Base-by-base conservation (phyloP, 2,329 filamentous ascomycete species). In the Dactylellina cionopaga region DNA sequence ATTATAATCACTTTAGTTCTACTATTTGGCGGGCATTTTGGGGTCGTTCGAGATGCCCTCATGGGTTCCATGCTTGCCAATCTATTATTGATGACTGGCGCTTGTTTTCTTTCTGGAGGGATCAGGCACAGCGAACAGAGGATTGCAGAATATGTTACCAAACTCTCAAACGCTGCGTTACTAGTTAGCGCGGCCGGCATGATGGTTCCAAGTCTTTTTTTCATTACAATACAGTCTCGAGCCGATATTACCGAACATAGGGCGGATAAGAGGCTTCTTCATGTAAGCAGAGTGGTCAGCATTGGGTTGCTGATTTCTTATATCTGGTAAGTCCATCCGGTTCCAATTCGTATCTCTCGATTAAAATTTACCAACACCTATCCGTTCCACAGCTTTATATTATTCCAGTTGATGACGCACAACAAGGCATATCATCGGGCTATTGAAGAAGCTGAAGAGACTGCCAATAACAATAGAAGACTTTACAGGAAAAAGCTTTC, bases 31-130 rank as follows among this genome's bases (percentile, higher is more conserved):
- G 74, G 82, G 47, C 80, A 83, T 79, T 88, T 89, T 72, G 83
- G 85, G n/a, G 90, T 95, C 76, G 91, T 95, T 76, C 87, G 91
- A 78, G 91, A 91, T 59, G 92, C 92, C 22, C 92, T 96, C 59
- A 82, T 96, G 0, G 92, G 92, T 35, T 94, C 91, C 0, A 90
- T 96, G 46, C 80, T 96, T 41, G 91, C 92, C 7, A 96, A 92
- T 31, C 85, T 95, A 81, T 81, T 96, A 41, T 83, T 96, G 0
- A 95, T 92, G 76, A 81, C 95, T 22, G 92, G 92, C 0, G 78
- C 89, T 52, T 95, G 91, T 79, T 96, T 96, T 82, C 87, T 94
- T 74, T 85, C 88, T 25, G 91, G 91, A 39, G 92, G 92, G 7
- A 75, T 94, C 33, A 52, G 37, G 43, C 59, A 55, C 41, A 55